Evolutionary conservation across 2,329 filamentous ascomycete species (phyloP).

Genomic region (Periconia sp.): DNA sequence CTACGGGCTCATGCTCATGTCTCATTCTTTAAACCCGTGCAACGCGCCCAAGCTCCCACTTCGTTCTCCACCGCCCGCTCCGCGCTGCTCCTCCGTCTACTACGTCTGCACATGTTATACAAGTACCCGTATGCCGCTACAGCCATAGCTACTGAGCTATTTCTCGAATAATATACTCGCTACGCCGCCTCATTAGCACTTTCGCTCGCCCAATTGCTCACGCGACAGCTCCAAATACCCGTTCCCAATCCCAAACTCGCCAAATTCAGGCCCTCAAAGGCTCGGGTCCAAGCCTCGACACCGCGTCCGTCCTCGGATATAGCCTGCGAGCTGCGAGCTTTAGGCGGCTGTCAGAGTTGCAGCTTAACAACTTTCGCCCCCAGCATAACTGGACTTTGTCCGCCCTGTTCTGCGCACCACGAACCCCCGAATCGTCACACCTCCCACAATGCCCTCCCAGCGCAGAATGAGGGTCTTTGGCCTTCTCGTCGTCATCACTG

Average conservation of each 20-base stretch:
- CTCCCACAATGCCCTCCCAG: slow-evolving; percentile 44
- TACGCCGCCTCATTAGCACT: neutral
- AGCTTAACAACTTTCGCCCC: neutral
- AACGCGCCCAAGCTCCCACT: too few species aligned
- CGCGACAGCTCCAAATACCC: slow-evolving; percentile 4
- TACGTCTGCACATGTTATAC: neutral
- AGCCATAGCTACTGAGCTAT: neutral
- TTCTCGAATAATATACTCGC: slow-evolving; percentile 1
- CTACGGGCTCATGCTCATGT: too few species aligned
- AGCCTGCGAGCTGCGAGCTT: slow-evolving; percentile 1
- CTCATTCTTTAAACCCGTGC: too few species aligned
- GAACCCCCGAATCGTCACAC: slow-evolving; percentile 4
- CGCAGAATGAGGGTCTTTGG: slow-evolving; percentile 72
- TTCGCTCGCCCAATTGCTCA: neutral
- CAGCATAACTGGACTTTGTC: slow-evolving; percentile 6
- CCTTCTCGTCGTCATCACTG: slow-evolving; percentile 66
- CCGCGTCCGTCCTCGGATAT: neutral
- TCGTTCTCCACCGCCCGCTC: too few species aligned
- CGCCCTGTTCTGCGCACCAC: slow-evolving; percentile 9
- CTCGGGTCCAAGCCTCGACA: neutral
- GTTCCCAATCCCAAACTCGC: slow-evolving; percentile 4
- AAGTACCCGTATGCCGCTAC: neutral
- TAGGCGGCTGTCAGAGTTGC: slow-evolving; percentile 2
- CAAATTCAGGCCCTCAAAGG: slow-evolving; percentile 2
- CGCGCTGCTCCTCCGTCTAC: neutral